phyloP scores from a whole-genome alignment of 768 basidiomycete genomes.

The Mycena crocata region DNA sequence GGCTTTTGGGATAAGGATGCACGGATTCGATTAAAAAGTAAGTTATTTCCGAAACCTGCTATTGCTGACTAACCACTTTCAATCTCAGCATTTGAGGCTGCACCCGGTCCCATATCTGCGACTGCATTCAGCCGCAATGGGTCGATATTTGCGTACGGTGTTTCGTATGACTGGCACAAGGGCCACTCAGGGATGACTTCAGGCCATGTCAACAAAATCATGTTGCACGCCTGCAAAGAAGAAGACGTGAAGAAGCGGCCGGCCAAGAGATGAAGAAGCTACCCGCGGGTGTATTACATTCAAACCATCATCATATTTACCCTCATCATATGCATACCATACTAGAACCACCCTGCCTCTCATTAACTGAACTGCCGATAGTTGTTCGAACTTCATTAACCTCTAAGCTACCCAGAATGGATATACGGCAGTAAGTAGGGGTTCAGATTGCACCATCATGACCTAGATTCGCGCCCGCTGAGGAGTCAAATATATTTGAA shows the following conservation, averaged over 20 bases:
- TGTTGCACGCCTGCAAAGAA: conserved; percentile 70
- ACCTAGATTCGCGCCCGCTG: no score
- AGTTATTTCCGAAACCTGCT: conserved; percentile 21
- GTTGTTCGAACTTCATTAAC: no score
- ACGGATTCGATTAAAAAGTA: conserved; percentile 91
- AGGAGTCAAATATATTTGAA: no score
- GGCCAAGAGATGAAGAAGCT: conserved; percentile 12
- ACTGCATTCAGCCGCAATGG: conserved; percentile 90
- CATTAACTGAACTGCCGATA: no score
- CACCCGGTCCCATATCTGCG: conserved; percentile 82
- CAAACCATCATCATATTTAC: no score
- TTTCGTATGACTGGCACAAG: conserved; percentile 96
- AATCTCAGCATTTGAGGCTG: conserved; percentile 73
- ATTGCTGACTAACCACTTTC: conserved; percentile 14
- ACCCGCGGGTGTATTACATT: no score
- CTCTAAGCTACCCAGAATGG: no score
- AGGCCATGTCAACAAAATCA: conserved; percentile 56
- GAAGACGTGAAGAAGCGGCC: conserved; percentile 64
- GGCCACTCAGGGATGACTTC: conserved; percentile 72
- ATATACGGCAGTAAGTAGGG: no score
- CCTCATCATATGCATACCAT: no score
- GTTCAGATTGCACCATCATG: no score
- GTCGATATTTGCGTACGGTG: conserved; percentile 89
- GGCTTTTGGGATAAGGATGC: conserved; percentile 97
- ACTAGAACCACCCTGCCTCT: no score